Evolutionary conservation across 148 eudicot species (phyloP), one percentile per base, ranked within the genome.

Genomic region (Euryodendron excelsum): DNA sequence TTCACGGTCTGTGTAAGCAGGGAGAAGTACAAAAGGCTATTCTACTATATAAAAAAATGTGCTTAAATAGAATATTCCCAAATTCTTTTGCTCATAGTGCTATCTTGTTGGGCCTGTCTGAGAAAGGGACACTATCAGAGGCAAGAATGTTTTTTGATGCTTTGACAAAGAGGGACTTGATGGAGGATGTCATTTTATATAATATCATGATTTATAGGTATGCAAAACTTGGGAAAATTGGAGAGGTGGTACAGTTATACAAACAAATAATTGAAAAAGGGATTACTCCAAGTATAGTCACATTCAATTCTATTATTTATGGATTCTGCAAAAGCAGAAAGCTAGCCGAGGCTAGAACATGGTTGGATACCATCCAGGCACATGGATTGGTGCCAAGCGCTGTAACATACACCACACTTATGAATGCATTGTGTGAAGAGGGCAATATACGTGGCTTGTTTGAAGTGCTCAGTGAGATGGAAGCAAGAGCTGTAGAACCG

Each of bases 121-220:
- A 84, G 61, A 83, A 84, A 60, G 85, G 88, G 73, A 77, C 85
- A 80, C 47, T 91, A 71, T 74, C 72, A 59, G 91, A 91, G 72
- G 93, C 96, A 74, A 90, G 82, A 78, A 60, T 73, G 75, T 84
- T 87, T 66, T 91, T 92, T 84, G 92, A 91, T 84, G 74, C 79
- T 64, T 59, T 92, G 67, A 73, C 83, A 71, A 65, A 78, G 77
- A 72, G 75, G 68, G 87, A 81, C 77, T 66, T 83, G n/a, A 56
- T 82, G 37, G 39, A 80, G 44, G 84, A 88, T 83, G 81, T 90
- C 44, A 78, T 86, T 68, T 80, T 94, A 88, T 88, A 88, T 63
- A 94, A 94, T 86, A 87, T 92, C 66, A 88, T 94, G 95, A 94
- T 94, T 25, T 60, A 92, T 81, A 80, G 83, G 74, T 94, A 90